Evolutionary conservation across 768 basidiomycete species (phyloP), one percentile per base, ranked within the genome.

Genomic region (Rhizopogon rudus): DNA sequence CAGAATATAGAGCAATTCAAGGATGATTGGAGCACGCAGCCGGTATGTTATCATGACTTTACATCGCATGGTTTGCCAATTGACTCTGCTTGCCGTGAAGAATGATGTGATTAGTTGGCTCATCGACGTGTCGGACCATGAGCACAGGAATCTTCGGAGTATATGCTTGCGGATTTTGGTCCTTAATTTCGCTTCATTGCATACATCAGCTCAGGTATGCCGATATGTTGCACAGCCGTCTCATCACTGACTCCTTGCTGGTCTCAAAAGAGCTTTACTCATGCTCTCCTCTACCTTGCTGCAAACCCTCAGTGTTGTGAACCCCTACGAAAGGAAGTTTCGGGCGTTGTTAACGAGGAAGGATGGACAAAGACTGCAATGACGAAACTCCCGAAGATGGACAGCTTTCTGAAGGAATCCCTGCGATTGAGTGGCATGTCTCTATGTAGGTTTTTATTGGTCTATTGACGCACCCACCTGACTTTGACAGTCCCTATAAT

Each of bases 361-460:
- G 73, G 64, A 33, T 75, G 70, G 67, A 63, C 62, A 3, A 73
- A 70, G 57, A 55, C 58, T 28, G 65, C 65, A 12, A 65, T 77
- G 62, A 62, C 55, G 7, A 69, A 63, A 56, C 56, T 75, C 60
- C 63, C 67, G 56, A 71, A 71, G 60, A 60, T 75, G 53, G 76
- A 78, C 52, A 78, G 75, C 50, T 77, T 79, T 59, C 50, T 79
- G 51, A 73, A 71, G 50, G 77, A 77, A 57, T 70, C 71, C 3
- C 69, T 72, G 57, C 68, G 77, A 31, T 29, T 69, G 12, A 70
- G 67, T 6, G 69, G 71, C 9, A 65, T 72, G 20, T 70, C 61
- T 40, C 61, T 67, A 35, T 61, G 74, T 74, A 55, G 6, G 73
- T 61, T 49, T 20, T 33, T 57, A 25, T 51, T 40, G 16, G 10